phyloP scores from a whole-genome alignment of 2,329 filamentous ascomycete species.

The Fusarium sp. region DNA sequence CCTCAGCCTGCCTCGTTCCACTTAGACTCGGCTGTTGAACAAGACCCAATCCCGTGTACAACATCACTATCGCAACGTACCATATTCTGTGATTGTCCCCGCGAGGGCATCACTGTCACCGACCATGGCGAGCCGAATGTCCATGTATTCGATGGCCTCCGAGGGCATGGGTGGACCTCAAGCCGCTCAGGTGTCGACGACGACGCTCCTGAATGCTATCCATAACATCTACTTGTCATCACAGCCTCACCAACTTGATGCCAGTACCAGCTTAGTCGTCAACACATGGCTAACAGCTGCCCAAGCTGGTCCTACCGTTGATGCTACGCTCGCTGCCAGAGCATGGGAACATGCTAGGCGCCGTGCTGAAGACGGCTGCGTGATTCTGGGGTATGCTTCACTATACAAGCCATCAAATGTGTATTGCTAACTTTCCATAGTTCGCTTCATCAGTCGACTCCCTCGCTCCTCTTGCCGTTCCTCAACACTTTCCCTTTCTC shows the following conservation, averaged over 20 bases:
- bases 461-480: slow-evolving; percentile 85
- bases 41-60: slow-evolving; percentile 21
- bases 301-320: slow-evolving; percentile 78
- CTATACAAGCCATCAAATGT: neutral
- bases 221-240: slow-evolving; percentile 88
- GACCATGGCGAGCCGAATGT: slow-evolving; percentile 72
- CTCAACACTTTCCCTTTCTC: slow-evolving; percentile 82
- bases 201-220: slow-evolving; percentile 89
- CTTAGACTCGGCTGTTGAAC: slow-evolving; percentile 25
- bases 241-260: slow-evolving; percentile 87
- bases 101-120: slow-evolving; percentile 49
- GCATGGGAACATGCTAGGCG: slow-evolving; percentile 97
- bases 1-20: slow-evolving; percentile 11
- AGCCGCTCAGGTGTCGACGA: slow-evolving; percentile 86
- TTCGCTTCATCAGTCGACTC: slow-evolving; percentile 88
- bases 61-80: slow-evolving; percentile 31
- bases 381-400: slow-evolving; percentile 81
- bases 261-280: slow-evolving; percentile 89
- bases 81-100: slow-evolving; percentile 53
- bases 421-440: slow-evolving; percentile 58
- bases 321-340: slow-evolving; percentile 78
- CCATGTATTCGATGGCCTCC: slow-evolving; percentile 75
- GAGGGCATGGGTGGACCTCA: slow-evolving; percentile 74
- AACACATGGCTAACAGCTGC: slow-evolving; percentile 93
- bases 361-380: slow-evolving; percentile 93